Percentiles rank a stretch among this genome's conserved stretches.
phyloP scores from a whole-genome alignment of 192 early-diverging fungal species.

The Coemansia sp. region DNA sequence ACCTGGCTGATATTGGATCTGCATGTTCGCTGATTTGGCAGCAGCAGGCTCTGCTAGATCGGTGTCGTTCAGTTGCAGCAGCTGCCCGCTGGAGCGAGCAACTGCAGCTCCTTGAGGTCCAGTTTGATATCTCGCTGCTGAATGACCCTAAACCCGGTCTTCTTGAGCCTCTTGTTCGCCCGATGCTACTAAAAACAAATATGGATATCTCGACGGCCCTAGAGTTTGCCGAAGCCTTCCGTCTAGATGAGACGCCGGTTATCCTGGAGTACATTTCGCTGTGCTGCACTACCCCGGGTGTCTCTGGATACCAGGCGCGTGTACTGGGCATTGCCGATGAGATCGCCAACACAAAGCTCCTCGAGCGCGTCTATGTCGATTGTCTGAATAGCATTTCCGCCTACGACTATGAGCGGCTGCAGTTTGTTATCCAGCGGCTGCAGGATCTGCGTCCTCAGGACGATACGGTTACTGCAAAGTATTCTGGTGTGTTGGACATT shows the following conservation, averaged over 20 bases:
- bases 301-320: slow-evolving; percentile 50
- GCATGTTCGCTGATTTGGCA: slow-evolving; percentile 60
- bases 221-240: slow-evolving; percentile 64
- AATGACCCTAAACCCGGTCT: slow-evolving; percentile 50
- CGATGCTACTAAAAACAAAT: slow-evolving; percentile 56
- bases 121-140: slow-evolving; percentile 57
- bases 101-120: slow-evolving; percentile 56
- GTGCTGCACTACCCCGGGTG: slow-evolving; percentile 25
- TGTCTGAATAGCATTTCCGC: slow-evolving; percentile 47
- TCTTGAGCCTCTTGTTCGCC: slow-evolving; percentile 54
- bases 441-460: slow-evolving; percentile 50
- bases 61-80: slow-evolving; percentile 54
- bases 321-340: slow-evolving; percentile 50
- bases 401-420: slow-evolving; percentile 66
- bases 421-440: slow-evolving; percentile 57
- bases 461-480: slow-evolving; percentile 24
- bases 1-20: slow-evolving; percentile 56
- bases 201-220: slow-evolving; percentile 58
- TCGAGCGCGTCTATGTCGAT: slow-evolving; percentile 50
- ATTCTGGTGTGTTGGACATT: slow-evolving; percentile 53
- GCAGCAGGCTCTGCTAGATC: slow-evolving; percentile 59
- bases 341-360: slow-evolving; percentile 55
- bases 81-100: slow-evolving; percentile 69
- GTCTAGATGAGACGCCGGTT: slow-evolving; percentile 38
- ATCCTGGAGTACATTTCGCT: slow-evolving; percentile 46